These are phyloP conservation scores for Psilocybe sp. DNA, from an alignment of 768 basidiomycete genomes.

Conservation along the genomic window DNA sequence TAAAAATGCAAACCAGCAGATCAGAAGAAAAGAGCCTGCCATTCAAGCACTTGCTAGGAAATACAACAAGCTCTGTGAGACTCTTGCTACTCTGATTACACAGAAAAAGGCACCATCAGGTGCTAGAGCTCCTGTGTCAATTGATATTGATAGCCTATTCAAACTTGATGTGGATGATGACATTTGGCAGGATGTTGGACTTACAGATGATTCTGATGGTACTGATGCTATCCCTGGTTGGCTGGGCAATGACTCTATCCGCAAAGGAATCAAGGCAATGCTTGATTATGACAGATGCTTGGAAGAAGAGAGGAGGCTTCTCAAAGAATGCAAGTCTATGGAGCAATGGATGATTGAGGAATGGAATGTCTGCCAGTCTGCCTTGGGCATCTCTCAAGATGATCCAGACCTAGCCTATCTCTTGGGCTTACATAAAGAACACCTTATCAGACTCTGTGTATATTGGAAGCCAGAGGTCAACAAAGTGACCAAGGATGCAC, in stretches of 20 bases:
- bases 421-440: no score
- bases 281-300: not conserved
- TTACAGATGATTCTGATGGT: not conserved
- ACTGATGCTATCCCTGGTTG: not conserved
- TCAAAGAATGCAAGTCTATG: no score
- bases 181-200: constrained; percentile 6
- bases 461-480: no score
- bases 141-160: not conserved
- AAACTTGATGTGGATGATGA: constrained; percentile 5
- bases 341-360: no score
- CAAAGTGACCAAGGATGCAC: no score
- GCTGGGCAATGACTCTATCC: not conserved
- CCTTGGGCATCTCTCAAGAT: no score
- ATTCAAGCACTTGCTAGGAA: constrained; percentile 17
- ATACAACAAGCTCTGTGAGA: constrained; percentile 26
- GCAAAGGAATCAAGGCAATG: constrained; percentile 3
- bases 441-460: no score
- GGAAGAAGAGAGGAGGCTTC: constrained; percentile 1
- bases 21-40: constrained; percentile 20
- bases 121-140: constrained; percentile 15
- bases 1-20: constrained; percentile 18
- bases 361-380: no score
- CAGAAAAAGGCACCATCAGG: constrained; percentile 16
- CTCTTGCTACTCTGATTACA: constrained; percentile 20
- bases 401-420: no score